Conservation (phyloP, 345 rosid species). For the Lumnitzera littorea region DNA sequence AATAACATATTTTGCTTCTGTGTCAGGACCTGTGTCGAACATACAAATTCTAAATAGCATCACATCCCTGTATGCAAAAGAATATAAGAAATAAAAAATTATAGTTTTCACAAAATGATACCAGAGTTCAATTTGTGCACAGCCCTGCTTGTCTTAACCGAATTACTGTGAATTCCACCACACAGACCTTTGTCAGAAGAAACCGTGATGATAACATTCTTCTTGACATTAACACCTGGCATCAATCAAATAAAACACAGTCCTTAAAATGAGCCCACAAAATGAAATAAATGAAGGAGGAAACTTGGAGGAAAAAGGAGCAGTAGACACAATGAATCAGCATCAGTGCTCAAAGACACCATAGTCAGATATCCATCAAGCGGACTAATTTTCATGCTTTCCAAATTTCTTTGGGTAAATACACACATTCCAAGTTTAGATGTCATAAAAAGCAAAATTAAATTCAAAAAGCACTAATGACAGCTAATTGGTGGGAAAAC, state of each 20-base stretch:
- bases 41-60: conserved; percentile 11
- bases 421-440: too few species aligned
- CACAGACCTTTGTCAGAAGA: conserved; percentile 99
- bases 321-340: too few species aligned
- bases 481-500: too few species aligned
- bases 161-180: conserved; percentile 95
- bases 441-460: too few species aligned
- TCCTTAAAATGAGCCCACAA: not conserved
- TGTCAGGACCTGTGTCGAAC: conserved; percentile 64
- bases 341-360: too few species aligned
- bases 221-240: conserved; percentile 85
- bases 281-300: not conserved
- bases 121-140: conserved; percentile 63
- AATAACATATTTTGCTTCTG: conserved; percentile 68
- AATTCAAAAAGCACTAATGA: too few species aligned
- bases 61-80: not conserved
- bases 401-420: too few species aligned
- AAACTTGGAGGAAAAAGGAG: too few species aligned
- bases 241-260: conserved; percentile 2
- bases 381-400: too few species aligned
- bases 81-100: not conserved
- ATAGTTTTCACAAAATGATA: conserved; percentile 17
- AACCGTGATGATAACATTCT: conserved; percentile 80
- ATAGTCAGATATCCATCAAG: too few species aligned
- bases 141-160: conserved; percentile 78